Conservation (phyloP, 352 stramenopile genomes). For the Halophytophthora polymorphica region DNA sequence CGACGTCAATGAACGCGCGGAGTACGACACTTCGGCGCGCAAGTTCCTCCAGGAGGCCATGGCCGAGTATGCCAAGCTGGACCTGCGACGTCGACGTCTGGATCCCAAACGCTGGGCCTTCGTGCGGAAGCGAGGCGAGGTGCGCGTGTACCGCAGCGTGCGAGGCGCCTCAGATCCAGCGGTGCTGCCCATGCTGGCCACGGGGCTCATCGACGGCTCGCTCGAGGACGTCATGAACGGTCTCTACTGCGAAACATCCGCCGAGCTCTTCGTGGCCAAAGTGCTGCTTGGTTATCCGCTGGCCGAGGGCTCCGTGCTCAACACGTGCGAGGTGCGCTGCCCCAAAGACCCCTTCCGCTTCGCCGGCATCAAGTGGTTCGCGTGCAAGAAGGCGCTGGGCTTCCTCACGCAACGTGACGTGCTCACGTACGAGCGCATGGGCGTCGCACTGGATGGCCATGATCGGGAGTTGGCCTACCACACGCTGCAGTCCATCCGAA, state of each 20-base stretch:
- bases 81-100: constrained; percentile 16
- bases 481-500: constrained; percentile 24
- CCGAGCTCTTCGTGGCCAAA: constrained; percentile 21
- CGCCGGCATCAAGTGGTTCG: constrained; percentile 33
- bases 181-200: constrained; percentile 26
- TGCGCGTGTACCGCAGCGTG: constrained; percentile 26
- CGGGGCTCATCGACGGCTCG: constrained; percentile 25
- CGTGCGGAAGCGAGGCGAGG: constrained; percentile 18
- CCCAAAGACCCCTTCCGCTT: constrained; percentile 27
- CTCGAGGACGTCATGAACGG: constrained; percentile 34
- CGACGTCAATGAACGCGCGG: constrained; percentile 16
- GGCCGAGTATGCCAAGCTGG: constrained; percentile 23
- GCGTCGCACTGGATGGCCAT: constrained; percentile 18
- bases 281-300: constrained; percentile 21
- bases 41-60: constrained; percentile 26
- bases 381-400: constrained; percentile 15
- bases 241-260: constrained; percentile 27
- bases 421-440: constrained; percentile 35
- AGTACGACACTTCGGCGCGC: constrained; percentile 22
- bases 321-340: constrained; percentile 18
- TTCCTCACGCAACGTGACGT: constrained; percentile 24
- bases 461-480: constrained; percentile 29
- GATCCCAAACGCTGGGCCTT: constrained; percentile 20
- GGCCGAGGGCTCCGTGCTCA: constrained; percentile 19
- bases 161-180: constrained; percentile 11